These are phyloP conservation scores for Dinochytrium kinnereticum DNA, from an alignment of 371 early-diverging fungal species.

Conservation along the genomic window DNA sequence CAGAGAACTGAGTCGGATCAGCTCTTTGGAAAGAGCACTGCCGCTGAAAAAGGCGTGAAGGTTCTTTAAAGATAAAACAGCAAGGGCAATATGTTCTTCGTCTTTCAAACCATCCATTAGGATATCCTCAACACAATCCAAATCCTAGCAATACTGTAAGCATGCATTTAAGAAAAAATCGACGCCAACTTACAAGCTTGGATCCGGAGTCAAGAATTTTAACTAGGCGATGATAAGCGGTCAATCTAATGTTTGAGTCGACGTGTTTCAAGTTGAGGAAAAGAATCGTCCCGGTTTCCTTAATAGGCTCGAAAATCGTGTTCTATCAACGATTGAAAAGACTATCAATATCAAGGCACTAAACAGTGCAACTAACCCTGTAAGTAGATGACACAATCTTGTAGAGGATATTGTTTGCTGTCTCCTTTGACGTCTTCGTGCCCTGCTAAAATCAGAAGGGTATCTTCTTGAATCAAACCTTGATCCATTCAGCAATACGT, in stretches of 20 bases:
- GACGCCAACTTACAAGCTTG: slow-evolving; percentile 9
- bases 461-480: too few relatives aligned
- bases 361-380: neutral
- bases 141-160: slow-evolving; percentile 33
- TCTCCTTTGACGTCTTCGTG: neutral
- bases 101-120: slow-evolving; percentile 61
- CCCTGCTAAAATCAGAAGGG: neutral
- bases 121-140: slow-evolving; percentile 59
- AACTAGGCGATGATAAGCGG: slow-evolving; percentile 66
- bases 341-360: neutral
- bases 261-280: slow-evolving; percentile 74
- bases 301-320: slow-evolving; percentile 66
- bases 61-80: slow-evolving; percentile 44
- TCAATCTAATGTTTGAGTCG: slow-evolving; percentile 49
- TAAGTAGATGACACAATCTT: neutral
- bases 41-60: slow-evolving; percentile 29
- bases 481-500: neutral
- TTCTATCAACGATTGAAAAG: slow-evolving; percentile 42
- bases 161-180: neutral
- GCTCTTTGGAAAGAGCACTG: neutral
- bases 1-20: neutral
- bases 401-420: neutral
- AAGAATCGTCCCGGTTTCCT: slow-evolving; percentile 72
- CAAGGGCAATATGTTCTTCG: slow-evolving; percentile 50
- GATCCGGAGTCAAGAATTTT: slow-evolving; percentile 54